These are phyloP conservation scores for Nasturtium officinale DNA, from an alignment of 345 rosid genomes.

Conservation along the genomic window DNA sequence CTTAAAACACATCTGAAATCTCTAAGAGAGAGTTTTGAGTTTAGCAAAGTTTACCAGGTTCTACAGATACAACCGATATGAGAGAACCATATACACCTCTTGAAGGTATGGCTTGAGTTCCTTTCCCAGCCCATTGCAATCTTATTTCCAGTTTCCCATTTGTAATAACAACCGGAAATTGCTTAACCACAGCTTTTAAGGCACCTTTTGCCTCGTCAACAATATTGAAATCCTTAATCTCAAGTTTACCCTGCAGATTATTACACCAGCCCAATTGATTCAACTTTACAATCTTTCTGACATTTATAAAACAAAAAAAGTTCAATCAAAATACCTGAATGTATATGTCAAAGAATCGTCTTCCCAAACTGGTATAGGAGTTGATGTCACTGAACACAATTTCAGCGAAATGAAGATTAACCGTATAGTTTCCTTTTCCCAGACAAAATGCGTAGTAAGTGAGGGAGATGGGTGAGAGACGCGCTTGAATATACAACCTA, in stretches of 20 bases:
- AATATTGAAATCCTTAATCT: slow-evolving; percentile 58
- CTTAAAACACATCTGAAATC: not conserved
- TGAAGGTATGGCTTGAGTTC: slow-evolving; percentile 49
- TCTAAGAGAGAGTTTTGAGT: not conserved
- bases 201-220: slow-evolving; percentile 55
- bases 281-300: not conserved
- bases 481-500: slow-evolving; percentile 50
- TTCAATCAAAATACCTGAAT: slow-evolving; percentile 55
- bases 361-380: slow-evolving; percentile 54
- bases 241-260: slow-evolving; percentile 54
- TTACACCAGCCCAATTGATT: slow-evolving; percentile 10
- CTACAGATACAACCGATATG: slow-evolving; percentile 60
- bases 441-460: slow-evolving; percentile 66
- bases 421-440: slow-evolving; percentile 52
- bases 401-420: slow-evolving; percentile 83
- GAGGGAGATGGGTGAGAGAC: slow-evolving; percentile 59
- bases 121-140: slow-evolving; percentile 68
- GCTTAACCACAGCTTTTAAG: slow-evolving; percentile 43
- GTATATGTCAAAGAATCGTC: slow-evolving; percentile 64
- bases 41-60: slow-evolving; percentile 43
- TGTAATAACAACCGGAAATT: slow-evolving; percentile 34
- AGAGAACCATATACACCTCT: slow-evolving; percentile 65
- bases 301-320: not conserved
- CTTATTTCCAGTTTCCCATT: slow-evolving; percentile 54
- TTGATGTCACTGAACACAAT: slow-evolving; percentile 50